Percentiles rank a stretch among this genome's conserved stretches.
Conservation (phyloP, 2,329 filamentous ascomycete species). For the Penicillium sclerotiorum region DNA sequence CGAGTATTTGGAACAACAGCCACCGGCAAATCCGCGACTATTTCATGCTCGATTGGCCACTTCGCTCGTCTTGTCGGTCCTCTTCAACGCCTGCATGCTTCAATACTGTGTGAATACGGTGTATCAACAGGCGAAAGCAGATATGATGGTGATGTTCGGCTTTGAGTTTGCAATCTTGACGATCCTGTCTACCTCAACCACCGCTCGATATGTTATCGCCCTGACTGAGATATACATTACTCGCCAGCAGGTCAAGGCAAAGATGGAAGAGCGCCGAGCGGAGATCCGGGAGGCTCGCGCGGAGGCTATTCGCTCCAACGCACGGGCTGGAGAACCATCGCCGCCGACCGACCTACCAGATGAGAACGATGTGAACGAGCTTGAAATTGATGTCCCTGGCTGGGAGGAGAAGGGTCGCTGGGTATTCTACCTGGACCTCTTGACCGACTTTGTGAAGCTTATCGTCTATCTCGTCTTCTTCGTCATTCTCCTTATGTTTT, state of each 20-base stretch:
- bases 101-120: constrained; percentile 80
- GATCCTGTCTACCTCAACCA: constrained; percentile 78
- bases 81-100: constrained; percentile 77
- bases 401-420: constrained; percentile 97
- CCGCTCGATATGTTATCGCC: constrained; percentile 75
- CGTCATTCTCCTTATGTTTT: constrained; percentile 87
- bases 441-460: constrained; percentile 88
- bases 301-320: constrained; percentile 47
- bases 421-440: constrained; percentile 83
- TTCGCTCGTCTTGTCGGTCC: constrained; percentile 75
- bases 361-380: constrained; percentile 82
- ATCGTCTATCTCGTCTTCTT: constrained; percentile 91
- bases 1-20: constrained; percentile 92
- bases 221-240: constrained; percentile 76
- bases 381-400: constrained; percentile 91
- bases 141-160: constrained; percentile 99
- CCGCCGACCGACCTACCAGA: constrained; percentile 54
- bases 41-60: constrained; percentile 82
- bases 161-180: constrained; percentile 93
- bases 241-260: constrained; percentile 70
- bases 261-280: constrained; percentile 67
- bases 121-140: constrained; percentile 82
- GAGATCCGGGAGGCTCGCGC: constrained; percentile 63
- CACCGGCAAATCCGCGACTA: constrained; percentile 80
- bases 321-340: constrained; percentile 40